These are phyloP conservation scores for Crucihimalaya himalaica DNA, from an alignment of 345 rosid genomes.

Conservation along the genomic window DNA sequence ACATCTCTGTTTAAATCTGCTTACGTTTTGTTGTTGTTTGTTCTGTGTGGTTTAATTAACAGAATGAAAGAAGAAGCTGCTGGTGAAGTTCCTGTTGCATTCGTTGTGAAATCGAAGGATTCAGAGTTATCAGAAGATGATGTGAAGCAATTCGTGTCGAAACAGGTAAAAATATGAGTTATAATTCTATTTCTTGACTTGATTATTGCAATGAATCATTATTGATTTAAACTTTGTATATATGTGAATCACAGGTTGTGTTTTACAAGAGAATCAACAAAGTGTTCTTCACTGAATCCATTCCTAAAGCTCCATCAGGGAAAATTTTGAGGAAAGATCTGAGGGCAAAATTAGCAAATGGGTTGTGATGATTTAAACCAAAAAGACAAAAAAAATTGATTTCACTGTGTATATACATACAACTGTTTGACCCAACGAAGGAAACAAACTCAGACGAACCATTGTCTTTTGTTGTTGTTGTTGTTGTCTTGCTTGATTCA, in stretches of 20 bases:
- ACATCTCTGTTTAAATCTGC: too few species aligned
- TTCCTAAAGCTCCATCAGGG: conserved; percentile 87
- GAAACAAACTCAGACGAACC: conserved; percentile 3
- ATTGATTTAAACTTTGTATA: too few species aligned
- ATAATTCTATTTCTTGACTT: not conserved
- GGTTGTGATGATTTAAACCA: conserved; percentile 15
- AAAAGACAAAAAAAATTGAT: conserved; percentile 23
- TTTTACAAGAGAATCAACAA: conserved; percentile 73
- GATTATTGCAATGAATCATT: not conserved
- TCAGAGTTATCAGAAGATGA: conserved; percentile 61
- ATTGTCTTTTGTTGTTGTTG: conserved; percentile 1
- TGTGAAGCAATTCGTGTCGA: conserved; percentile 60
- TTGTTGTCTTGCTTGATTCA: conserved; percentile 17
- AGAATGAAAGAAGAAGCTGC: conserved; percentile 75
- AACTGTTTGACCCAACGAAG: conserved; percentile 20
- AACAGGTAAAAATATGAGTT: conserved; percentile 49
- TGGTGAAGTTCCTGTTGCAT: conserved; percentile 76
- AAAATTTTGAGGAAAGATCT: conserved; percentile 84
- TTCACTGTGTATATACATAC: conserved; percentile 31
- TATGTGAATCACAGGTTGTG: conserved; percentile 54
- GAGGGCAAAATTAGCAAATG: conserved; percentile 55
- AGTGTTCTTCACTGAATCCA: conserved; percentile 66
- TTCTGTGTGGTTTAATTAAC: not conserved
- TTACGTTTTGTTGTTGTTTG: not conserved
- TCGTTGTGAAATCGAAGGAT: conserved; percentile 57